Percentiles rank a stretch among this genome's conserved stretches.
Evolutionary conservation across 495 filamentous ascomycete species (phyloP).

Genomic region (Aspergillus sclerotiicarbonarius): DNA sequence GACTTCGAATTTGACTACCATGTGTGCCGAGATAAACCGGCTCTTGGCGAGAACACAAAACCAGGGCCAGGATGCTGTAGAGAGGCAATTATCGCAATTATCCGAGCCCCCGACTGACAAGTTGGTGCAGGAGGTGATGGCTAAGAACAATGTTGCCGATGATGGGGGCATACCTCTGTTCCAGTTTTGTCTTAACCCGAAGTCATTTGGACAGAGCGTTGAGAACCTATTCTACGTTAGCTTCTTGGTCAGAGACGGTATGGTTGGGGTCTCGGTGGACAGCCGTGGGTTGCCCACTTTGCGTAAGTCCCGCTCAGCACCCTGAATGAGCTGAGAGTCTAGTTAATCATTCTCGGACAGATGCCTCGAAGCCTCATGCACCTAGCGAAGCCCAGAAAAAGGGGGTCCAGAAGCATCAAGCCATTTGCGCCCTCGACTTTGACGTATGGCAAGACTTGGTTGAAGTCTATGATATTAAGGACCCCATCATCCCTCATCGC

Average conservation of each 20-base stretch:
- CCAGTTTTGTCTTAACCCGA: constrained; percentile 82
- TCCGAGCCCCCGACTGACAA: constrained; percentile 37
- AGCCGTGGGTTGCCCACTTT: constrained; percentile 65
- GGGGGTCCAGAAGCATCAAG: constrained; percentile 68
- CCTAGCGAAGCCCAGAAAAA: constrained; percentile 46
- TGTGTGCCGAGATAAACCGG: constrained; percentile 63
- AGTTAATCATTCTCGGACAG: constrained; percentile 22
- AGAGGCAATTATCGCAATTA: constrained; percentile 27
- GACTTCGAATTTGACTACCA: constrained; percentile 67
- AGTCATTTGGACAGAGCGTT: constrained; percentile 89
- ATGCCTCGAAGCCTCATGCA: constrained; percentile 36
- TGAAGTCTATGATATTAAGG: constrained; percentile 66
- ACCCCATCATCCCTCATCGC: constrained; percentile 84
- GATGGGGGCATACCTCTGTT: constrained; percentile 72
- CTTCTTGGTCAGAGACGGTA: constrained; percentile 88
- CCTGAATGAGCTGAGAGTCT: constrained; percentile 13
- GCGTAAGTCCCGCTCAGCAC: constrained; percentile 50
- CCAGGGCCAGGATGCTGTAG: constrained; percentile 31
- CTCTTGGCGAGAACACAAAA: constrained; percentile 40
- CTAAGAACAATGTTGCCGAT: constrained; percentile 53
- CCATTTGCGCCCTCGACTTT: constrained; percentile 81
- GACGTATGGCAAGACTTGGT: constrained; percentile 76
- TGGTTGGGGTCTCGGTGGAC: constrained; percentile 63
- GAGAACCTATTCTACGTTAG: constrained; percentile 97
- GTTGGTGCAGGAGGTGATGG: constrained; percentile 45